Percentiles rank a stretch among this genome's conserved stretches.
Evolutionary conservation across 106 monocot genomes (phyloP).

Genomic region (Acorus gramineus): DNA sequence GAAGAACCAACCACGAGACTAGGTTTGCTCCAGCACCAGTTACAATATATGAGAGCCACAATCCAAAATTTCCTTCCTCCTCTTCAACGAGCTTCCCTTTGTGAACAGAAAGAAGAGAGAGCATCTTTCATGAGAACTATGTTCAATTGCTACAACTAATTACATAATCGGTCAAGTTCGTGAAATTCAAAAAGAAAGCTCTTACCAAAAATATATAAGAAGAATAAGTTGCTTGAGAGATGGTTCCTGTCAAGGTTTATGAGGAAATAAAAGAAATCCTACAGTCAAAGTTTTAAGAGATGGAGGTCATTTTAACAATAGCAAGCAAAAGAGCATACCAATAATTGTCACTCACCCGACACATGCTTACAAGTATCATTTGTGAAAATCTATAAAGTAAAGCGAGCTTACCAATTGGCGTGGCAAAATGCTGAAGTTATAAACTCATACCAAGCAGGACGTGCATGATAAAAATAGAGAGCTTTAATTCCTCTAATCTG

Average conservation of each 20-base stretch:
- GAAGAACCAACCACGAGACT: conserved; percentile 92
- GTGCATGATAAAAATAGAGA: conserved; percentile 71
- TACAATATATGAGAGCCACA: conserved; percentile 95
- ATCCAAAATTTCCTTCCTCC: conserved; percentile 85
- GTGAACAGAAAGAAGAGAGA: conserved; percentile 6
- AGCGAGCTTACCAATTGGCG: conserved; percentile 63
- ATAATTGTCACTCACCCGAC: background rate
- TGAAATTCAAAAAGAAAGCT: background rate
- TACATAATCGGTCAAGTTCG: too few relatives aligned
- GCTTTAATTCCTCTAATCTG: conserved; percentile 55
- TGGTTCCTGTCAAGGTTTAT: conserved; percentile 67
- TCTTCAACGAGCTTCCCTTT: conserved; percentile 98
- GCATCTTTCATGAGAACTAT: background rate
- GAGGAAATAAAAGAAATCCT: conserved; percentile 18
- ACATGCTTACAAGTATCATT: background rate
- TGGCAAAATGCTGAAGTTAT: conserved; percentile 90
- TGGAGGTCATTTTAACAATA: background rate
- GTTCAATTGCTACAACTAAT: background rate
- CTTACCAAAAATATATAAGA: conserved; percentile 98
- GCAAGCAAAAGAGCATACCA: background rate
- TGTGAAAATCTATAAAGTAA: background rate
- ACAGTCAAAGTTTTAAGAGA: conserved; percentile 2
- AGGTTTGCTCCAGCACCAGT: conserved; percentile 94
- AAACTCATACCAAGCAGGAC: conserved; percentile 90
- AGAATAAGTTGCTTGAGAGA: conserved; percentile 96